These are phyloP conservation scores for Phytophthora pluvialis DNA, from an alignment of 352 stramenopile species.

Conservation along the genomic window DNA sequence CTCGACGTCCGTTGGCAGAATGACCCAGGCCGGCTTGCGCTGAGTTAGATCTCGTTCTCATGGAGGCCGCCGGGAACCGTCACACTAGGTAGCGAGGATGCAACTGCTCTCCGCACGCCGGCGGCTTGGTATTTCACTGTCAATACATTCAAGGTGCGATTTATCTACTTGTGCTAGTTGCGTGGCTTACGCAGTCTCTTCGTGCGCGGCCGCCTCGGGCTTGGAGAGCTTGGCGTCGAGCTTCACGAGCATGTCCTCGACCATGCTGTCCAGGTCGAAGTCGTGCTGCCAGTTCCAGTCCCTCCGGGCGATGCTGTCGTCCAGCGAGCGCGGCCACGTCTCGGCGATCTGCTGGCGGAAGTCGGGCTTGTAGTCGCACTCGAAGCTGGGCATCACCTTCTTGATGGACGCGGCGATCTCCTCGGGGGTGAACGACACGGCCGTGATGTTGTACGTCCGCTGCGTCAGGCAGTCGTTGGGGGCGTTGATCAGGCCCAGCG, in stretches of 20 bases:
- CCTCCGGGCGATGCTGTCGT: slow-evolving; percentile 80
- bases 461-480: slow-evolving; percentile 74
- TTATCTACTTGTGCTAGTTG: slow-evolving; percentile 17
- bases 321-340: slow-evolving; percentile 89
- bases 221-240: slow-evolving; percentile 76
- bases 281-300: slow-evolving; percentile 92
- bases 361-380: slow-evolving; percentile 89
- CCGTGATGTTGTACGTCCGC: slow-evolving; percentile 92
- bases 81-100: slow-evolving; percentile 16
- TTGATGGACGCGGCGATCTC: slow-evolving; percentile 87
- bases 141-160: slow-evolving; percentile 27
- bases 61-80: too few relatives aligned
- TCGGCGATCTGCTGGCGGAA: slow-evolving; percentile 92
- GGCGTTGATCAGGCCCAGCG: slow-evolving; percentile 81
- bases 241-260: slow-evolving; percentile 90
- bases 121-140: slow-evolving; percentile 13
- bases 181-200: slow-evolving; percentile 28
- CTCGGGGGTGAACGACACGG: slow-evolving; percentile 89
- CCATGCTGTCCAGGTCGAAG: slow-evolving; percentile 91
- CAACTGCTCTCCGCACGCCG: too few relatives aligned
- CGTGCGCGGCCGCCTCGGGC: slow-evolving; percentile 10
- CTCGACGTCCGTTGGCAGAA: slow-evolving; percentile 16
- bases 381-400: slow-evolving; percentile 88
- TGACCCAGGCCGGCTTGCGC: background rate
- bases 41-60: slow-evolving; percentile 12